A percentile compares a stretch with the other conserved stretches of the same genome.
Conservation (phyloP, 2,329 filamentous ascomycete genomes). For the Aciculosporium take region DNA sequence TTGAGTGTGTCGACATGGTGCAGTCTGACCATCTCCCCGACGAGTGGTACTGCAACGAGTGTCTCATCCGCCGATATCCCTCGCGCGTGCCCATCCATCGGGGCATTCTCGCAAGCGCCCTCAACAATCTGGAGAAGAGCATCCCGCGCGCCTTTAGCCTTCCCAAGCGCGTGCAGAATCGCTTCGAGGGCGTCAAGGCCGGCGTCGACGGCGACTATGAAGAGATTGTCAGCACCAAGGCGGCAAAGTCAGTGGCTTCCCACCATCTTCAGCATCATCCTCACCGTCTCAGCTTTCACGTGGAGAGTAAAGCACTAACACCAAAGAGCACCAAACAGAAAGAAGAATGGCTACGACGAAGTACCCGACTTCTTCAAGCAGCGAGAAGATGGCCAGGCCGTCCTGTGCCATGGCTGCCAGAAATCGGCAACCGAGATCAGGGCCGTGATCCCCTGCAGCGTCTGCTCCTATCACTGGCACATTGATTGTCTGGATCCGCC, state of each 20-base stretch:
- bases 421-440: slow-evolving; percentile 44
- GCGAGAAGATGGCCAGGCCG: slow-evolving; percentile 60
- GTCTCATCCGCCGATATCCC: slow-evolving; percentile 37
- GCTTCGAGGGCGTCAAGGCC: slow-evolving; percentile 68
- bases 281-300: too few species aligned
- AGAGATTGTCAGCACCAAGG: slow-evolving; percentile 47
- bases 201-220: slow-evolving; percentile 69
- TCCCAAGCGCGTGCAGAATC: slow-evolving; percentile 54
- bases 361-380: slow-evolving; percentile 52
- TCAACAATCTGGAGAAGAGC: slow-evolving; percentile 50
- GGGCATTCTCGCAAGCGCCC: slow-evolving; percentile 47
- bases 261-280: background rate
- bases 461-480: slow-evolving; percentile 75
- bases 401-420: slow-evolving; percentile 67
- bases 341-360: slow-evolving; percentile 43
- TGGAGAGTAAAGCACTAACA: background rate
- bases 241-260: slow-evolving; percentile 41
- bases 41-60: slow-evolving; percentile 77
- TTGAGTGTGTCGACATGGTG: slow-evolving; percentile 73
- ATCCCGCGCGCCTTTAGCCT: slow-evolving; percentile 62
- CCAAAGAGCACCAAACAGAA: slow-evolving; percentile 20
- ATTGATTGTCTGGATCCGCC: slow-evolving; percentile 84
- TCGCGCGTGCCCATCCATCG: slow-evolving; percentile 30
- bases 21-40: slow-evolving; percentile 52
- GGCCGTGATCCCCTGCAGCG: slow-evolving; percentile 74